Evolutionary conservation across 768 basidiomycete genomes (phyloP).

Genomic region (Pleurotus cornucopiae): DNA sequence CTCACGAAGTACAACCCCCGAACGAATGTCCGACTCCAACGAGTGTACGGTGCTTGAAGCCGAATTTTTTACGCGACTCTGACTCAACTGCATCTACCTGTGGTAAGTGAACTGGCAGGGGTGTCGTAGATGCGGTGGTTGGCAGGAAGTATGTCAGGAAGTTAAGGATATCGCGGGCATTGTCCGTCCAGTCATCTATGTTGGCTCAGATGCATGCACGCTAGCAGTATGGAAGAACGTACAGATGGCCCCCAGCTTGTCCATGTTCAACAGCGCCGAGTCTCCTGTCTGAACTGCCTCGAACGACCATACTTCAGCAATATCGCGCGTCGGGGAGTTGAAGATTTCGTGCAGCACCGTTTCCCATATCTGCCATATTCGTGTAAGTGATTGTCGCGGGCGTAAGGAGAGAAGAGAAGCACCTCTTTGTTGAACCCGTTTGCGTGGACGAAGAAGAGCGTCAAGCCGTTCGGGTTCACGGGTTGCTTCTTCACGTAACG

Average conservation of each 20-base stretch:
- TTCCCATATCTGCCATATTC: slow-evolving; percentile 66
- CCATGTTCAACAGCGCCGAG: slow-evolving; percentile 65
- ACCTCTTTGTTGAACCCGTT: slow-evolving; percentile 91
- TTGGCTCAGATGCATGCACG: neutral
- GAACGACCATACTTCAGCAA: slow-evolving; percentile 77
- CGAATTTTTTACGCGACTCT: slow-evolving; percentile 34
- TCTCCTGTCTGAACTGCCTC: slow-evolving; percentile 88
- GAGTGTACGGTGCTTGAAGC: slow-evolving; percentile 51
- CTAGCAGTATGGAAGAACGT: slow-evolving; percentile 19
- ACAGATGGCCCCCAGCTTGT: slow-evolving; percentile 56
- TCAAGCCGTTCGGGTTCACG: slow-evolving; percentile 41
- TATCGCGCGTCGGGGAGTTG: slow-evolving; percentile 25
- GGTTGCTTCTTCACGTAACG: slow-evolving; percentile 48
- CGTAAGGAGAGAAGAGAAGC: slow-evolving; percentile 13
- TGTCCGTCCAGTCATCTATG: slow-evolving; percentile 75
- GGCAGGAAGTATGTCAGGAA: slow-evolving; percentile 70
- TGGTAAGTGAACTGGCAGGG: slow-evolving; percentile 50
- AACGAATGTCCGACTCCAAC: slow-evolving; percentile 81
- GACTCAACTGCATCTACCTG: slow-evolving; percentile 42
- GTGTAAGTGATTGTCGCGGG: neutral
- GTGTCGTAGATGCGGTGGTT: slow-evolving; percentile 20
- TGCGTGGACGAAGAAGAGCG: slow-evolving; percentile 76
- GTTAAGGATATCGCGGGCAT: slow-evolving; percentile 72
- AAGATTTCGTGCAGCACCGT: slow-evolving; percentile 56
- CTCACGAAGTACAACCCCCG: slow-evolving; percentile 75